A percentile compares a stretch with the other conserved stretches of the same genome.
These are phyloP conservation scores for Linum trigynum DNA, from an alignment of 345 rosid species.

Conservation along the genomic window DNA sequence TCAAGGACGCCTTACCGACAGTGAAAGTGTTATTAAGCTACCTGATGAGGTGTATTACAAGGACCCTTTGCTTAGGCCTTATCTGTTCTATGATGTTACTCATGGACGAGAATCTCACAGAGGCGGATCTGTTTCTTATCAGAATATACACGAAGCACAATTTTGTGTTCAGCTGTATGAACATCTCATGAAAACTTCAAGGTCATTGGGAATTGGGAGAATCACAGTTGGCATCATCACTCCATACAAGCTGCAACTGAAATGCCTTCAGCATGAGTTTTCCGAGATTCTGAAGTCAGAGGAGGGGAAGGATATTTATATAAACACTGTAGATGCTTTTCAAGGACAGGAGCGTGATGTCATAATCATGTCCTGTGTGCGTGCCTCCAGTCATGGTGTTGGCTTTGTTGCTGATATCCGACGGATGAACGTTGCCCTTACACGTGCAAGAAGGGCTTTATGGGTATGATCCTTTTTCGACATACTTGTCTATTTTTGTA, in stretches of 20 bases:
- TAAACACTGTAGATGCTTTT: conserved; percentile 97
- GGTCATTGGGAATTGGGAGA: conserved; percentile 57
- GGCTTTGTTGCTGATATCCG: conserved; percentile 97
- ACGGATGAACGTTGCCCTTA: conserved; percentile 97
- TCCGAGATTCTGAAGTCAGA: conserved; percentile 67
- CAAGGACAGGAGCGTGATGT: conserved; percentile 99
- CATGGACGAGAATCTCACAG: conserved; percentile 95
- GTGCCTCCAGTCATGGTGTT: conserved; percentile 92
- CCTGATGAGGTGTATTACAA: conserved; percentile 84
- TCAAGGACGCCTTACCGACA: conserved; percentile 93
- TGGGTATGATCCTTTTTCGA: conserved; percentile 52
- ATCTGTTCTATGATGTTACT: conserved; percentile 73
- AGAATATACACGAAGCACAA: conserved; percentile 85
- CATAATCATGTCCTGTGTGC: conserved; percentile 98
- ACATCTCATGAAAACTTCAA: conserved; percentile 75
- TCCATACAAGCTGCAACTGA: conserved; percentile 93
- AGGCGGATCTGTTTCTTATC: conserved; percentile 95
- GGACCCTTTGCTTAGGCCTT: conserved; percentile 84
- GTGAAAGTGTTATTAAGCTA: conserved; percentile 65
- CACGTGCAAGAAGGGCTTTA: conserved; percentile 91
- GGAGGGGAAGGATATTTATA: conserved; percentile 88
- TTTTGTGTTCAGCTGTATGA: conserved; percentile 83
- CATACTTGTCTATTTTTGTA: not conserved
- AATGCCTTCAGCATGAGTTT: conserved; percentile 87
- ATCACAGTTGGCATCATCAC: conserved; percentile 86